Evolutionary conservation across 768 basidiomycete species (phyloP).

Genomic region (Atractiella rhizophila): DNA sequence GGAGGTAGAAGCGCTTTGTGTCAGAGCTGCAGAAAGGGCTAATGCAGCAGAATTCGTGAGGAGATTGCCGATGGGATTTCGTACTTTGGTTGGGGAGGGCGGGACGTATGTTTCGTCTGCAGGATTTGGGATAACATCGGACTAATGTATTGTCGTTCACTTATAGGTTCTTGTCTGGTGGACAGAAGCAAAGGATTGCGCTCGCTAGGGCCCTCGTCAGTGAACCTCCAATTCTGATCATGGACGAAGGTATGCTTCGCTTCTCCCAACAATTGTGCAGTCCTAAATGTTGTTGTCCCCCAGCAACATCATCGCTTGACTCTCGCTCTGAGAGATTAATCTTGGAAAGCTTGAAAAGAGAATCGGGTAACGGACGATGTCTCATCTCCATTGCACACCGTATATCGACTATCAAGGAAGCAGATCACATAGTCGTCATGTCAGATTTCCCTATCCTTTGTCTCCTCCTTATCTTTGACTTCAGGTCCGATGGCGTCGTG

Average conservation of each 20-base stretch:
- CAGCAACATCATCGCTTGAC: conserved; percentile 25
- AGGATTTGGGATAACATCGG: too few species aligned
- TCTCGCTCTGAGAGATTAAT: conserved; percentile 25
- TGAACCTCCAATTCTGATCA: conserved; percentile 22
- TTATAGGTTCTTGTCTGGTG: conserved; percentile 20
- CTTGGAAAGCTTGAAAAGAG: conserved; percentile 26
- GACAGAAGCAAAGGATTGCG: conserved; percentile 27
- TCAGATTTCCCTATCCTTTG: too few species aligned
- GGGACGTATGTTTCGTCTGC: conserved; percentile 27
- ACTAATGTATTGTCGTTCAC: too few species aligned
- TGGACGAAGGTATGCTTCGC: conserved; percentile 27
- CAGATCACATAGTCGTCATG: conserved; percentile 26
- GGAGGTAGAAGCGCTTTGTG: conserved; percentile 24
- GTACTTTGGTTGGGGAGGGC: conserved; percentile 25
- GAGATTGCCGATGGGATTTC: conserved; percentile 26
- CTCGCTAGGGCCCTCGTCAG: conserved; percentile 26
- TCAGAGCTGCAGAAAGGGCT: conserved; percentile 43
- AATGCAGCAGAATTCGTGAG: conserved; percentile 29
- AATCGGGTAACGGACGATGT: conserved; percentile 27
- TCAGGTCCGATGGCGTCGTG: conserved; percentile 23
- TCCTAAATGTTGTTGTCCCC: too few species aligned
- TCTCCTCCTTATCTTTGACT: too few species aligned
- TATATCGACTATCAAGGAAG: conserved; percentile 24
- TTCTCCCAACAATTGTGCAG: too few species aligned
- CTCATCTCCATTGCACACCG: conserved; percentile 25